These are phyloP conservation scores for Casuarina glauca DNA, from an alignment of 306 rosid species.

Conservation along the genomic window DNA sequence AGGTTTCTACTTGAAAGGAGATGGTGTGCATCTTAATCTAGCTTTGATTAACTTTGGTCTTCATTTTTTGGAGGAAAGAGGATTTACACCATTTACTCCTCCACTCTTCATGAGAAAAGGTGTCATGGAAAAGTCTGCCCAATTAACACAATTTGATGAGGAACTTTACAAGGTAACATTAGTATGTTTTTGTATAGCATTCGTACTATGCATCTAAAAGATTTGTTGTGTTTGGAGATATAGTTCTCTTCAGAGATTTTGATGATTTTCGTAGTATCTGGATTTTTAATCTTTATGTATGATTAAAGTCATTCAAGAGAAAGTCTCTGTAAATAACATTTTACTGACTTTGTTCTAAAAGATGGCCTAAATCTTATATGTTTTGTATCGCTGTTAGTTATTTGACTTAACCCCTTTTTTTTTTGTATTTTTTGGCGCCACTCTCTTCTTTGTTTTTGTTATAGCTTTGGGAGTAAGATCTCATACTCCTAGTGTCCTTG, in stretches of 20 bases:
- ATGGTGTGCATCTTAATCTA: constrained; percentile 89
- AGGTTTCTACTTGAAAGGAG: constrained; percentile 94
- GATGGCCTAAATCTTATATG: neutral
- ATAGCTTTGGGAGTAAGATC: neutral
- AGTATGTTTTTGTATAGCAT: constrained; percentile 12
- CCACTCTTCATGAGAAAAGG: constrained; percentile 97
- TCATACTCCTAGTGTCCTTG: neutral
- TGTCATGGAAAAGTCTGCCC: constrained; percentile 93
- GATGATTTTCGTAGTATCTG: neutral
- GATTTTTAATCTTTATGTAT: neutral
- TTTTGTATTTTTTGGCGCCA: neutral
- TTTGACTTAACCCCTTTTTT: neutral
- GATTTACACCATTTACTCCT: constrained; percentile 66
- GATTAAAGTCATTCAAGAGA: neutral
- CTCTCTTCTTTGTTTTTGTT: neutral
- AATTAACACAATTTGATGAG: constrained; percentile 92
- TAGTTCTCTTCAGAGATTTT: constrained; percentile 7
- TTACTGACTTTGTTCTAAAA: neutral
- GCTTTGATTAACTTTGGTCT: constrained; percentile 90
- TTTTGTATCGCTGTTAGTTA: no score
- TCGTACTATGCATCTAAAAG: neutral
- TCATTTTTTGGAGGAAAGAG: constrained; percentile 79
- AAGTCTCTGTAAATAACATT: no score
- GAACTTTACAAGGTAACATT: constrained; percentile 84
- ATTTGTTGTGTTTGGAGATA: neutral